A percentile compares a stretch with the other conserved stretches of the same genome.
Evolutionary conservation across 1,139 yeast species (phyloP).

Genomic region (Yamadazyma friedrichii): DNA sequence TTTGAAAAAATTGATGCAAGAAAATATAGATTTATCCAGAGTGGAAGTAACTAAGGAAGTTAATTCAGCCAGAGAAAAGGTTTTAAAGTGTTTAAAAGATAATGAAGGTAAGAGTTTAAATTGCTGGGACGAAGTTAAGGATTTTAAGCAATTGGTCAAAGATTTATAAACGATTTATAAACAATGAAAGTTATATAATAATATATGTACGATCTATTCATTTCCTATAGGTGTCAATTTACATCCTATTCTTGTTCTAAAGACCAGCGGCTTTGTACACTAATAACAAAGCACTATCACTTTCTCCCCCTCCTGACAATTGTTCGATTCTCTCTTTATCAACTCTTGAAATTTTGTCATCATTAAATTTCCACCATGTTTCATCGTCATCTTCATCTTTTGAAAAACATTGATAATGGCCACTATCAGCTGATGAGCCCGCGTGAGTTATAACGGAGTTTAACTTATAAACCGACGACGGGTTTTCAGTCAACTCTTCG

Average conservation of each 20-base stretch:
- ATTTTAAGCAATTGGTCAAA: slow-evolving; percentile 57
- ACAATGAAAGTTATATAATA: too few relatives aligned
- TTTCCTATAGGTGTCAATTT: too few relatives aligned
- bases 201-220: too few relatives aligned
- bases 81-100: slow-evolving; percentile 63
- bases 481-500: slow-evolving; percentile 65
- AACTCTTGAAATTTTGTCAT: slow-evolving; percentile 81
- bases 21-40: slow-evolving; percentile 47
- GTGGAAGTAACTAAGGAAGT: slow-evolving; percentile 32
- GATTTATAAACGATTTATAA: slow-evolving; percentile 16
- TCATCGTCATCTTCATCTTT: slow-evolving; percentile 71
- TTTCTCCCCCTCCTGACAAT: slow-evolving; percentile 96
- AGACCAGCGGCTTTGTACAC: slow-evolving; percentile 76
- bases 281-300: slow-evolving; percentile 89
- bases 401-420: slow-evolving; percentile 92
- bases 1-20: slow-evolving; percentile 47
- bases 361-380: slow-evolving; percentile 93
- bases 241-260: not conserved
- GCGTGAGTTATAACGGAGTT: slow-evolving; percentile 86
- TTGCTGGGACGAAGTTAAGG: slow-evolving; percentile 84
- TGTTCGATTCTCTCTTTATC: slow-evolving; percentile 76
- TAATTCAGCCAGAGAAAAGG: slow-evolving; percentile 50
- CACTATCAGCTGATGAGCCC: slow-evolving; percentile 96
- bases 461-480: slow-evolving; percentile 83
- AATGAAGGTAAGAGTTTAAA: slow-evolving; percentile 76